A percentile compares a stretch with the other conserved stretches of the same genome.
Evolutionary conservation across 148 eudicot genomes (phyloP).

Genomic region (Beta vulgaris): DNA sequence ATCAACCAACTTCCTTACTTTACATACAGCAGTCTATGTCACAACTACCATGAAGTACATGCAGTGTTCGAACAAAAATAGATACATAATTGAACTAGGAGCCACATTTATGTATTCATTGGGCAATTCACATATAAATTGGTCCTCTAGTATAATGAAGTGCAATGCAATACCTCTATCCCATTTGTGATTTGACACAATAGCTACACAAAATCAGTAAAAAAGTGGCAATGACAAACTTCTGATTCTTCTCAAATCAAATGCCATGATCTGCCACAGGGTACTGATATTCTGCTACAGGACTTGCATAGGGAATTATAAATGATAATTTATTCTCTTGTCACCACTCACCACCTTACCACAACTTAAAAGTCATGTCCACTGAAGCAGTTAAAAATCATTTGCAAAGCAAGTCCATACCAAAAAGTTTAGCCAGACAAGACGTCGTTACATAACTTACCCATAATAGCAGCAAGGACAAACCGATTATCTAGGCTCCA

Average conservation of each 20-base stretch:
- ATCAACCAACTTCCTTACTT: neutral
- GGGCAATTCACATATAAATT: neutral
- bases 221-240: too few relatives aligned
- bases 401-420: neutral
- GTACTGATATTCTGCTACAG: neutral
- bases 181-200: too few relatives aligned
- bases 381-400: neutral
- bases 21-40: too few relatives aligned
- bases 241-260: neutral
- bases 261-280: neutral
- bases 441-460: slow-evolving; percentile 40
- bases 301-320: neutral
- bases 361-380: neutral
- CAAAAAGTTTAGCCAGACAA: neutral
- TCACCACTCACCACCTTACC: neutral
- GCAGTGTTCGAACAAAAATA: neutral
- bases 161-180: neutral
- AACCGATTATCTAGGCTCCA: slow-evolving; percentile 98
- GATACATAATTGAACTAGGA: neutral
- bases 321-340: neutral
- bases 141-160: neutral
- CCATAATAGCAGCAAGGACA: slow-evolving; percentile 98
- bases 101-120: neutral
- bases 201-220: too few relatives aligned
- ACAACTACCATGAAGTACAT: neutral